A percentile compares a stretch with the other conserved stretches of the same genome.
Evolutionary conservation across 2,329 filamentous ascomycete genomes (phyloP).

Genomic region (Ceratocystis eucalypticola): DNA sequence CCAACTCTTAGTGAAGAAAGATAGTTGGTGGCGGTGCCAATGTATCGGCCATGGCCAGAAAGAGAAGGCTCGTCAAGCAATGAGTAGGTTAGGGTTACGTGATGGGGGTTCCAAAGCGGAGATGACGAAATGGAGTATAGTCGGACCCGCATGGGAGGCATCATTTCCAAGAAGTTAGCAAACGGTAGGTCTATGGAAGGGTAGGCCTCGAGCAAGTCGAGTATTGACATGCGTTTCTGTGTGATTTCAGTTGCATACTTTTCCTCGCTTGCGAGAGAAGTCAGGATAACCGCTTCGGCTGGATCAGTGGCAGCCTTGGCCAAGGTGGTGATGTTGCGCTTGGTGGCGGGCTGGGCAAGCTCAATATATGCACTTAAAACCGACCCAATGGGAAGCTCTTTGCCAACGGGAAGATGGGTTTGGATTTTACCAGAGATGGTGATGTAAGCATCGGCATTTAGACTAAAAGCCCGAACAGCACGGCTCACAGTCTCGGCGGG

Average conservation of each 20-base stretch:
- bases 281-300: conserved; percentile 32
- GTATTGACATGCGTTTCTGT: conserved; percentile 46
- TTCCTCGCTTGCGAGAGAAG: conserved; percentile 32
- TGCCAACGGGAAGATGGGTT: conserved; percentile 41
- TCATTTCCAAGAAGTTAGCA: conserved; percentile 53
- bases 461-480: conserved; percentile 49
- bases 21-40: conserved; percentile 50
- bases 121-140: conserved; percentile 72
- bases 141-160: conserved; percentile 64
- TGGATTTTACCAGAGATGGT: conserved; percentile 42
- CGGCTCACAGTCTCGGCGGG: conserved; percentile 46
- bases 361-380: conserved; percentile 60
- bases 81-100: conserved; percentile 53
- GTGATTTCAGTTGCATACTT: conserved; percentile 36
- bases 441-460: conserved; percentile 56
- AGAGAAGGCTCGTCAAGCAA: conserved; percentile 46
- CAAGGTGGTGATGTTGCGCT: conserved; percentile 37
- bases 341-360: conserved; percentile 57
- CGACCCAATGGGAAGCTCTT: conserved; percentile 46
- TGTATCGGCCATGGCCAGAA: conserved; percentile 35
- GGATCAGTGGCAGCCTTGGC: conserved; percentile 37
- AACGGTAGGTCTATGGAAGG: conserved; percentile 47
- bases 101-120: conserved; percentile 43
- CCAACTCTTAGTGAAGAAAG: conserved; percentile 36
- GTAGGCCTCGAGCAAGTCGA: conserved; percentile 57